Percentiles rank a stretch among this genome's conserved stretches.
Evolutionary conservation across 1,284 basidiomycete species (phyloP).

Genomic region (Naganishia liquefaciens): DNA sequence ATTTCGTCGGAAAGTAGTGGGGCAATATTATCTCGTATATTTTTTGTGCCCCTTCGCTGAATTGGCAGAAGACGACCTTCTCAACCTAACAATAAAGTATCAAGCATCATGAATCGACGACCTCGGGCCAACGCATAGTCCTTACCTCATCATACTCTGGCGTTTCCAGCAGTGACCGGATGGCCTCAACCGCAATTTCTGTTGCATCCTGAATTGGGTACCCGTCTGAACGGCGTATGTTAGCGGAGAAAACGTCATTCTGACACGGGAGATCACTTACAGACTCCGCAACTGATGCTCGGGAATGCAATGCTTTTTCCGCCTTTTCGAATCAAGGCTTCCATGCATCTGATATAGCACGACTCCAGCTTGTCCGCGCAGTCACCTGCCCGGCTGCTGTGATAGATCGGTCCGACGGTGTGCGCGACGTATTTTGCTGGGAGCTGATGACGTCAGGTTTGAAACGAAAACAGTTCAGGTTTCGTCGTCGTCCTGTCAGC

Average conservation of each 20-base stretch:
- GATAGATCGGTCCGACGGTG: slow-evolving; percentile 84
- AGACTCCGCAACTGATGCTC: slow-evolving; percentile 45
- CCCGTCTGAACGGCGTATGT: slow-evolving; percentile 41
- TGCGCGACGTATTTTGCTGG: slow-evolving; percentile 76
- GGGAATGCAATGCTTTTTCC: slow-evolving; percentile 64
- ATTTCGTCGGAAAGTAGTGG: slow-evolving; percentile 41
- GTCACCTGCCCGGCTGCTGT: slow-evolving; percentile 52
- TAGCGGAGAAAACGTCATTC: background rate
- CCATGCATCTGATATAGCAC: slow-evolving; percentile 70
- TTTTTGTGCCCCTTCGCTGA: slow-evolving; percentile 45
- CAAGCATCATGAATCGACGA: background rate
- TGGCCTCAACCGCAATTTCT: slow-evolving; percentile 45
- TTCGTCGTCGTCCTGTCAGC: background rate
- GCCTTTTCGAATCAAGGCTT: slow-evolving; percentile 62
- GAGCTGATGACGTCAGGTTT: slow-evolving; percentile 36
- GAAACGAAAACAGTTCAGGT: background rate
- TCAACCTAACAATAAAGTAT: slow-evolving; percentile 39
- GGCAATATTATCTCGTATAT: slow-evolving; percentile 43
- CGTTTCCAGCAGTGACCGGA: slow-evolving; percentile 42
- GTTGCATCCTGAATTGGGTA: slow-evolving; percentile 52
- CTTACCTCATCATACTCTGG: slow-evolving; percentile 32
- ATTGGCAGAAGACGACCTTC: slow-evolving; percentile 50
- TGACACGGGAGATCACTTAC: slow-evolving; percentile 40
- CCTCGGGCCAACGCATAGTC: background rate
- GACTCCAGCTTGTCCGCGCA: slow-evolving; percentile 65